Conservation (phyloP, 805 yeast genomes). For the Saccharomycopsis synnaedendra region DNA sequence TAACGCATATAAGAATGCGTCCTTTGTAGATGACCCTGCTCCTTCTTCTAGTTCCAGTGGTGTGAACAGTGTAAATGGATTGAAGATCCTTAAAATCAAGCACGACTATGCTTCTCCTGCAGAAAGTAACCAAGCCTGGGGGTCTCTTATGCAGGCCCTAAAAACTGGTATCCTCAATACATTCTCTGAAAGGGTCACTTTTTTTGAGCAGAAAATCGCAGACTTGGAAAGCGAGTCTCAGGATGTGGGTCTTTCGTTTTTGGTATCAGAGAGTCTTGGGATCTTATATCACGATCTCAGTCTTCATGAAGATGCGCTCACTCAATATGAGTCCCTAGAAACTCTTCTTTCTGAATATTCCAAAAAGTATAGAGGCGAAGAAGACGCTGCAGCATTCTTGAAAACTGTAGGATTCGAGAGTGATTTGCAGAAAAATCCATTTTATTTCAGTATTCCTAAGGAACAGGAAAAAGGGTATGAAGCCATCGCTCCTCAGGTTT, state of each 20-base stretch:
- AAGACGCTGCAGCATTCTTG: constrained; percentile 1
- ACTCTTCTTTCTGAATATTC: constrained; percentile 20
- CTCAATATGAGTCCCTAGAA: constrained; percentile 37
- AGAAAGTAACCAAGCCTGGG: constrained; percentile 42
- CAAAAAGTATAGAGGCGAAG: constrained; percentile 3
- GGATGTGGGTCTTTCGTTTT: constrained; percentile 33
- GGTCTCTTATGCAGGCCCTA: constrained; percentile 29
- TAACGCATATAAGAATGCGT: constrained; percentile 17
- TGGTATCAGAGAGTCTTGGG: constrained; percentile 39
- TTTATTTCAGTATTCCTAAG: constrained; percentile 12
- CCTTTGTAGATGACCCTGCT: constrained; percentile 6
- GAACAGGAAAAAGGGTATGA: constrained; percentile 8
- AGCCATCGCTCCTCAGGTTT: constrained; percentile 11
- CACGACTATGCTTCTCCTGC: constrained; percentile 18
- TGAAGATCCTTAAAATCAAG: constrained; percentile 26
- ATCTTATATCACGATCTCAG: constrained; percentile 41
- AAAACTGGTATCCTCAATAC: constrained; percentile 42
- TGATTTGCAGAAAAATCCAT: constrained; percentile 8
- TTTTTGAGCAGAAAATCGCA: constrained; percentile 27
- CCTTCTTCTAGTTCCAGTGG: constrained; percentile 7
- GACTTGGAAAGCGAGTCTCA: constrained; percentile 26
- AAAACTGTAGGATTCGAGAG: constrained; percentile 13
- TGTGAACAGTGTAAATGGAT: constrained; percentile 24
- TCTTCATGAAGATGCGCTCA: constrained; percentile 49
- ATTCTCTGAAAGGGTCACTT: constrained; percentile 35